A percentile compares a stretch with the other conserved stretches of the same genome.
These are phyloP conservation scores for Bromus sterilis DNA, from an alignment of 176 grass and related monocot genomes.

Conservation along the genomic window DNA sequence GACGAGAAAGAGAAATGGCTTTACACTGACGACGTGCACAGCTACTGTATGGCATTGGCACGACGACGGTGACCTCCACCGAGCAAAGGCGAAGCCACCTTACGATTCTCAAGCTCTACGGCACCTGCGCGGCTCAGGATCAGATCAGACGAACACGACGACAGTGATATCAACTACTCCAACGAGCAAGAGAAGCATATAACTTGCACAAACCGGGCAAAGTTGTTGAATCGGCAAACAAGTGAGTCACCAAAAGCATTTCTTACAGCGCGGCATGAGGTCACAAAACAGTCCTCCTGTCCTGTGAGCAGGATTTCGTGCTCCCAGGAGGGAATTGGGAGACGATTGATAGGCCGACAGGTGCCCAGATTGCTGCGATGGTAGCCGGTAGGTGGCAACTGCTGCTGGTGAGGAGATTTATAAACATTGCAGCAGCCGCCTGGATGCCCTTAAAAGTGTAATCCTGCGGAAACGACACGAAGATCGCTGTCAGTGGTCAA, in stretches of 20 bases:
- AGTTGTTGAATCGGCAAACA: neutral
- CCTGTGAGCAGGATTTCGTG: neutral
- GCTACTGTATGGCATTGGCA: neutral
- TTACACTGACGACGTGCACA: neutral
- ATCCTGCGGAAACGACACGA: constrained; percentile 13
- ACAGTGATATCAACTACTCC: neutral
- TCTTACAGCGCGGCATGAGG: neutral
- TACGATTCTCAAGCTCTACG: neutral
- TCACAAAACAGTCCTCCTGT: neutral
- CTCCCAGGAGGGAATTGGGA: neutral
- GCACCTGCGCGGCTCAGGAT: neutral
- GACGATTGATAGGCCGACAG: neutral
- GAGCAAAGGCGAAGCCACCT: neutral
- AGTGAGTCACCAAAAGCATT: neutral
- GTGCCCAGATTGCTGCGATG: neutral
- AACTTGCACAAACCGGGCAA: neutral
- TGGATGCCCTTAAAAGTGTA: neutral
- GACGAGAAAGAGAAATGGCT: too few species aligned
- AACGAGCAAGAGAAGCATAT: neutral
- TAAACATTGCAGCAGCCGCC: neutral
- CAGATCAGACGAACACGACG: neutral
- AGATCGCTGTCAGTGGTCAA: constrained; percentile 2
- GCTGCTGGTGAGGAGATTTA: constrained; percentile 5
- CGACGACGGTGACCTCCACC: neutral
- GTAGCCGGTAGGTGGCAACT: neutral